These are phyloP conservation scores for Corymbia maculata DNA, from an alignment of 345 rosid genomes.

Conservation along the genomic window DNA sequence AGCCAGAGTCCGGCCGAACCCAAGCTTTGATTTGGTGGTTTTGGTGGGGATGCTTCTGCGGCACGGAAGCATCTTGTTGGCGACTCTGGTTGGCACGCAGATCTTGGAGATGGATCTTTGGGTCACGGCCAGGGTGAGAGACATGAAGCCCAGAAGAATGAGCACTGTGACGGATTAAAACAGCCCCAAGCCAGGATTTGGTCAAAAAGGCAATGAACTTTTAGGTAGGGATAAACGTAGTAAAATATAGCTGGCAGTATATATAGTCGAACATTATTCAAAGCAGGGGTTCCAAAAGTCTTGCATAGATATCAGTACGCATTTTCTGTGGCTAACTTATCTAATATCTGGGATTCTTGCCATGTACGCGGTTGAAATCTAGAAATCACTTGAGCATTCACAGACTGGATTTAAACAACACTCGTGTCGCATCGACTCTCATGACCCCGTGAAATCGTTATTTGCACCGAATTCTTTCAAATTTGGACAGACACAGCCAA, in stretches of 20 bases:
- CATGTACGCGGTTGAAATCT: neutral
- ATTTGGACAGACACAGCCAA: neutral
- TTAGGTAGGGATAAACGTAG: neutral
- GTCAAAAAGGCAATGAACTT: neutral
- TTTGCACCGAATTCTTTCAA: neutral
- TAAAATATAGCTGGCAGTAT: neutral
- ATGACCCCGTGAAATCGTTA: neutral
- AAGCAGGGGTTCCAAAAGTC: neutral
- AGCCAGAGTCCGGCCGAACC: neutral
- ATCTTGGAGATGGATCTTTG: constrained; percentile 41
- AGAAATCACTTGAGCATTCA: neutral
- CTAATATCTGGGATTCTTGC: neutral
- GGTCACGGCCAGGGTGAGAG: constrained; percentile 46
- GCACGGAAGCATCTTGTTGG: constrained; percentile 59
- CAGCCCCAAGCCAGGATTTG: neutral
- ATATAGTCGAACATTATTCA: neutral
- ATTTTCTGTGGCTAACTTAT: neutral
- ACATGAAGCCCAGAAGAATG: constrained; percentile 71
- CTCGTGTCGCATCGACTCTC: neutral
- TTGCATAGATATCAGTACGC: neutral
- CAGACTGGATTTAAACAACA: neutral
- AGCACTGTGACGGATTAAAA: constrained; percentile 30
- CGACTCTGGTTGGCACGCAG: constrained; percentile 37
- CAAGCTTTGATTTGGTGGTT: neutral
- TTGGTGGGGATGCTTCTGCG: neutral